A percentile compares a stretch with the other conserved stretches of the same genome.
These are phyloP conservation scores for Pleurostoma richardsiae DNA, from an alignment of 2,329 filamentous ascomycete genomes.

Conservation along the genomic window DNA sequence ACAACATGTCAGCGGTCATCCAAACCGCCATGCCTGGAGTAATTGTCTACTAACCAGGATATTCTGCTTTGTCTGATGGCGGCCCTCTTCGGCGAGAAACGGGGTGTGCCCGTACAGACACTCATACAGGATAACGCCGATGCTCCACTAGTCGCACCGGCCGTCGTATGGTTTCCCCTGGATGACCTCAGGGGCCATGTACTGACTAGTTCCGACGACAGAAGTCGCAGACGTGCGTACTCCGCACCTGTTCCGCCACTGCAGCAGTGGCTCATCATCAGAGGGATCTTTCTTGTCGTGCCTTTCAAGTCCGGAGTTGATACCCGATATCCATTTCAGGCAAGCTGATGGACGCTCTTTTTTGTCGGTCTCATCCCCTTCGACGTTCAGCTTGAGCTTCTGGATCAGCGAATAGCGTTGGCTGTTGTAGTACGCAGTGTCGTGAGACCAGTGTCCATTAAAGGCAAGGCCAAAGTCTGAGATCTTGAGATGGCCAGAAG, in stretches of 20 bases:
- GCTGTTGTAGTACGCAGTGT: slow-evolving; percentile 78
- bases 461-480: slow-evolving; percentile 96
- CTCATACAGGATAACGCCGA: slow-evolving; percentile 91
- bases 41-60: slow-evolving; percentile 58
- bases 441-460: slow-evolving; percentile 91
- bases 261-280: slow-evolving; percentile 49
- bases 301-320: slow-evolving; percentile 30
- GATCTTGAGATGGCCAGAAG: slow-evolving; percentile 87
- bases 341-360: slow-evolving; percentile 38
- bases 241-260: slow-evolving; percentile 65
- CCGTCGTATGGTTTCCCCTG: slow-evolving; percentile 80
- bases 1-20: neutral
- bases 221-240: slow-evolving; percentile 74
- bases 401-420: slow-evolving; percentile 75
- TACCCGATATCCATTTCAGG: slow-evolving; percentile 32
- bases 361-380: slow-evolving; percentile 69
- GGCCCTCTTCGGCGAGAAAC: slow-evolving; percentile 73
- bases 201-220: slow-evolving; percentile 92
- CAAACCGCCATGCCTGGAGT: neutral
- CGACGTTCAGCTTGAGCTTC: slow-evolving; percentile 68
- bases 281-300: slow-evolving; percentile 26
- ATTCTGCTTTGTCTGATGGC: slow-evolving; percentile 79
- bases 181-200: slow-evolving; percentile 96
- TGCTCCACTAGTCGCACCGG: slow-evolving; percentile 94
- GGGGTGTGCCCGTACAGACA: slow-evolving; percentile 90